Conservation (phyloP, 805 yeast species). For the Lipomyces orientalis region DNA sequence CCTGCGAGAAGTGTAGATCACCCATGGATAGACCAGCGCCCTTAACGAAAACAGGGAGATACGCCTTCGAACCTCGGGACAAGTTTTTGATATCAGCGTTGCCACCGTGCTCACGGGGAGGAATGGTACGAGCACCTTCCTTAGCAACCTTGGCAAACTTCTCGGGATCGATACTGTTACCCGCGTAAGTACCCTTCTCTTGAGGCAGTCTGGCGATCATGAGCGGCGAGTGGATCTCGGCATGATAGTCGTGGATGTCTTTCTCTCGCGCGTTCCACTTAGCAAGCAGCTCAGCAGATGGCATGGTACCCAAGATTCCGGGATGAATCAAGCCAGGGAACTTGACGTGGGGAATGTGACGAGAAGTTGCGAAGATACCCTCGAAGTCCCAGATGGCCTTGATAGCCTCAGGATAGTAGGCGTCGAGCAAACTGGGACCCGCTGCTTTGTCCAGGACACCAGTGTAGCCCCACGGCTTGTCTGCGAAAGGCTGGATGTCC, state of each 20-base stretch:
- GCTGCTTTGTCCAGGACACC: constrained; percentile 56
- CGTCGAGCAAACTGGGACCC: constrained; percentile 58
- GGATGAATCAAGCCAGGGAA: constrained; percentile 60
- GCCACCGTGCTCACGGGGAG: constrained; percentile 56
- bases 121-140: constrained; percentile 58
- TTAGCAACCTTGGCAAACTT: constrained; percentile 45
- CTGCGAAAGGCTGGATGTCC: constrained; percentile 58
- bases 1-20: constrained; percentile 59
- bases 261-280: constrained; percentile 56
- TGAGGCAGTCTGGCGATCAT: constrained; percentile 54
- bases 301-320: constrained; percentile 59
- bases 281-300: constrained; percentile 50
- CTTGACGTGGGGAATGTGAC: constrained; percentile 57
- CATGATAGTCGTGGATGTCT: constrained; percentile 43
- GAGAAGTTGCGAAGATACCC: constrained; percentile 56
- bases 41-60: constrained; percentile 54
- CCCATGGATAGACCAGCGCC: constrained; percentile 58
- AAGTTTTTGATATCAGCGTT: constrained; percentile 59
- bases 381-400: constrained; percentile 60
- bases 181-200: constrained; percentile 50
- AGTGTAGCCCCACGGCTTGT: constrained; percentile 61
- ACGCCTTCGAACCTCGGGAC: constrained; percentile 56
- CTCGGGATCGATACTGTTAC: constrained; percentile 46
- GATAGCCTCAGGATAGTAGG: constrained; percentile 56
- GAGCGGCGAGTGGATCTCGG: constrained; percentile 40